These are phyloP conservation scores for Ochetophila trinervis DNA, from an alignment of 306 rosid genomes.

Conservation along the genomic window DNA sequence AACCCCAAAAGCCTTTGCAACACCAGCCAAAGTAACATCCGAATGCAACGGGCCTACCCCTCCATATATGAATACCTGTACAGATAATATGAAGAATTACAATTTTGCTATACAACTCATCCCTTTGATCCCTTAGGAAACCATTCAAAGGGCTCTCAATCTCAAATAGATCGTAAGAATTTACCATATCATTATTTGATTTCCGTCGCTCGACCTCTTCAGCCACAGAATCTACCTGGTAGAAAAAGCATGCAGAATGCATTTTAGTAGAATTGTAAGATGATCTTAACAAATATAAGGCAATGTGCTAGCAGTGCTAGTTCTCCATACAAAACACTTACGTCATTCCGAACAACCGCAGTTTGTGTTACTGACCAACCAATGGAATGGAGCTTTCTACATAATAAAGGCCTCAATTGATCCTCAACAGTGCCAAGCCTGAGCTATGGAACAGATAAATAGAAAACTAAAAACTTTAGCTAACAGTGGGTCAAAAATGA, in stretches of 20 bases:
- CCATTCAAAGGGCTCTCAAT: slow-evolving; percentile 20
- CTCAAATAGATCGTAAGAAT: slow-evolving; percentile 1
- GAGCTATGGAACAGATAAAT: slow-evolving; percentile 83
- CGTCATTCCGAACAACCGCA: slow-evolving; percentile 73
- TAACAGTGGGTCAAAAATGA: slow-evolving; percentile 21
- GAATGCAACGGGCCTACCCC: slow-evolving; percentile 96
- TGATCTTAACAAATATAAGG: slow-evolving; percentile 5
- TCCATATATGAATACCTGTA: slow-evolving; percentile 80
- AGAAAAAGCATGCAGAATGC: slow-evolving; percentile 11
- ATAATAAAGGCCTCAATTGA: slow-evolving; percentile 68
- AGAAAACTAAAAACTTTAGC: slow-evolving; percentile 43
- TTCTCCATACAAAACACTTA: slow-evolving; percentile 35
- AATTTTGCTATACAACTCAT: not conserved
- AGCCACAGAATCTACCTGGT: slow-evolving; percentile 89
- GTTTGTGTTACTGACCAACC: slow-evolving; percentile 79
- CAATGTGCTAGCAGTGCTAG: not conserved
- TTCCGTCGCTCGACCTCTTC: slow-evolving; percentile 78
- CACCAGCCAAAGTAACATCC: slow-evolving; percentile 81
- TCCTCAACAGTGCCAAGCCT: slow-evolving; percentile 95
- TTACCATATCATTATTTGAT: slow-evolving; percentile 76
- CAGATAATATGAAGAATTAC: slow-evolving; percentile 18
- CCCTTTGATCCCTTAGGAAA: slow-evolving; percentile 18
- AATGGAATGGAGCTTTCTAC: slow-evolving; percentile 65
- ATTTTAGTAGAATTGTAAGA: slow-evolving; percentile 20
- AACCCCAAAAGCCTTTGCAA: slow-evolving; percentile 93